Base-by-base conservation (phyloP, 2,329 filamentous ascomycete species). In the Emericellopsis atlantica region DNA sequence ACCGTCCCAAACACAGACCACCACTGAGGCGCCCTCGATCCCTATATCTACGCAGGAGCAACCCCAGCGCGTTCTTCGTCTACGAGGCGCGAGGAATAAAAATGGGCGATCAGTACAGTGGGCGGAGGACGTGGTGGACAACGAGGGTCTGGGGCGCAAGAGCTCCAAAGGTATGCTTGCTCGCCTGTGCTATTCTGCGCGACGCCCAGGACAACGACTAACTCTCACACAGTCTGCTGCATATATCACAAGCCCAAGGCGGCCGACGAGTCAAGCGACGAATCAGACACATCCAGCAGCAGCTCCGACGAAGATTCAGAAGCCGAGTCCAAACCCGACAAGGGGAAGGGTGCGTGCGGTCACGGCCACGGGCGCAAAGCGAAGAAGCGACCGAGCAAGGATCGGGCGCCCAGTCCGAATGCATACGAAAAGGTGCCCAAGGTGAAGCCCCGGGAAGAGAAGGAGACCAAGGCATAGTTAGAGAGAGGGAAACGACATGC, bases 61-160 rank as follows among this genome's bases (percentile, higher is more conserved):
- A 48, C 44, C 66, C 4, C 52, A 56, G 6, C 51, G 53, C 18
- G 67, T 73, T 42, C 57, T 79, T 32, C 70, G 70, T 11, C 60
- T 79, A 36, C 65, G 71, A 34, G 74, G 74, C 36, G 65, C 64
- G 2, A 64, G 67, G 43, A 51, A 56, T 12, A 51, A 64, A 0
- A 61, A 63, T 22, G 59, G 66, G 15, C 71, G 81, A 40, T 78
- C 77, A 38, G 92, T 98, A 42, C 81, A 84, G 59, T 98, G 92
- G 92, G 87, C 87, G 6, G 85, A 92, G 54, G 83, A 86, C 54
- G 89, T 95, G 6, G 71, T 98, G 3, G 89, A 98, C 62, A 98
- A 98, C 55, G 92, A 98, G 62, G 87, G 87, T 4, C 73, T 96
- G 59, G 88, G 88, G 7, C 84, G 85, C 62, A 98, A 96, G 66